A percentile compares a stretch with the other conserved stretches of the same genome.
These are phyloP conservation scores for Macrophomina tecta DNA, from an alignment of 2,329 filamentous ascomycete species.

Conservation along the genomic window DNA sequence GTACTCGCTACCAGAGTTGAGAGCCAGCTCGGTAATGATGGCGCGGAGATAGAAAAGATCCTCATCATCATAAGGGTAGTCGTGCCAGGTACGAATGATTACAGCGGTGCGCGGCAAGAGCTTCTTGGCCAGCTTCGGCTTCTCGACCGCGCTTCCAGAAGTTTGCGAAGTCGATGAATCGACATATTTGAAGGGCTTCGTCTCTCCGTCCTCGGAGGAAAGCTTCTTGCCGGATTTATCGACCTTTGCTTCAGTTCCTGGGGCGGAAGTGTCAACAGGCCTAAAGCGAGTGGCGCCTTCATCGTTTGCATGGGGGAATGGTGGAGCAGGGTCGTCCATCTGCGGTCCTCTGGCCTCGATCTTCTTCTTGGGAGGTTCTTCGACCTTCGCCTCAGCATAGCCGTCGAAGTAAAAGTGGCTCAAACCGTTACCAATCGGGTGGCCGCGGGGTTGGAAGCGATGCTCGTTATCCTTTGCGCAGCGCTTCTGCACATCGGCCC, in stretches of 20 bases:
- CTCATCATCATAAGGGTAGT: conserved; percentile 78
- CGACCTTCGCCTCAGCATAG: conserved; percentile 43
- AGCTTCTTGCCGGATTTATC: conserved; percentile 20
- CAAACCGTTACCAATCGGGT: conserved; percentile 34
- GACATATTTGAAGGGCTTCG: conserved; percentile 31
- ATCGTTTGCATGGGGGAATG: conserved; percentile 8
- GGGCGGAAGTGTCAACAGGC: not conserved
- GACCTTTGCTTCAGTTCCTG: not conserved
- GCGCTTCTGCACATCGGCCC: conserved; percentile 77
- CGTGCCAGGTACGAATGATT: conserved; percentile 81
- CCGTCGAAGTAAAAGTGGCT: conserved; percentile 48
- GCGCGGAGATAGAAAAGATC: conserved; percentile 83
- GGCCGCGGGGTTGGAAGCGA: conserved; percentile 62
- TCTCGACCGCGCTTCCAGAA: conserved; percentile 26
- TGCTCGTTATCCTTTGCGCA: conserved; percentile 74
- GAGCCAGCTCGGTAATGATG: conserved; percentile 76
- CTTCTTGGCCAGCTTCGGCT: conserved; percentile 37
- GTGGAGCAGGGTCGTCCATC: conserved; percentile 9
- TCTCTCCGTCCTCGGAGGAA: conserved; percentile 32
- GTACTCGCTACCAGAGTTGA: conserved; percentile 82
- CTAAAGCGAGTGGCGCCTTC: conserved; percentile 16
- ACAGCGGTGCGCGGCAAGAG: conserved; percentile 71
- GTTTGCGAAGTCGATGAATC: conserved; percentile 2
- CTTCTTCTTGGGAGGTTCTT: conserved; percentile 25
- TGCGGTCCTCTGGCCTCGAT: conserved; percentile 11